phyloP scores from a whole-genome alignment of 2,329 filamentous ascomycete genomes.

The Fusarium chlamydosporum region DNA sequence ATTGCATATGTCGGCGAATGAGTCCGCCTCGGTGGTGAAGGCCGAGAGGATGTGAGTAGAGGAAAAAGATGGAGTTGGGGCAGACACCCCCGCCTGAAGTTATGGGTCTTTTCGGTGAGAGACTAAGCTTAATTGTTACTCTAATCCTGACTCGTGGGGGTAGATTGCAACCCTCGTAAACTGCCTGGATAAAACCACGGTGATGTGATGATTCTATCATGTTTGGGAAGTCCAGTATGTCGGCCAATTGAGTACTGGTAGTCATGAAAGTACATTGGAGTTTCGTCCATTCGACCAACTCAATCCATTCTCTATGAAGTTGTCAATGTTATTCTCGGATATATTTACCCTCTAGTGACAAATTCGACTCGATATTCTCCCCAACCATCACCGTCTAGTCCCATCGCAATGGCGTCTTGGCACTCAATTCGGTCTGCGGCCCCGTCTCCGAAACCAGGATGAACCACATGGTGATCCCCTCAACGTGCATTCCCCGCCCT shows the following conservation, averaged over 20 bases:
- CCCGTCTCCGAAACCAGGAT: slow-evolving; percentile 36
- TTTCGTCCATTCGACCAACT: not conserved
- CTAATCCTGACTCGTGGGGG: slow-evolving; percentile 37
- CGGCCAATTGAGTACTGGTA: not conserved
- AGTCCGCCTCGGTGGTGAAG: slow-evolving; percentile 38
- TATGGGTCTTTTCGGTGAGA: slow-evolving; percentile 17
- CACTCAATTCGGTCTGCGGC: slow-evolving; percentile 31
- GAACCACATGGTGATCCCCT: slow-evolving; percentile 32
- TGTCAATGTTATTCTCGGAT: not conserved
- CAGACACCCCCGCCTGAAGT: slow-evolving; percentile 35
- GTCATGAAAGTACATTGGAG: not conserved
- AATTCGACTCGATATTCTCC: not conserved
- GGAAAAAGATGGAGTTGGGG: slow-evolving; percentile 6
- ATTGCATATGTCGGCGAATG: slow-evolving; percentile 21
- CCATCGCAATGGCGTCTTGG: slow-evolving; percentile 28
- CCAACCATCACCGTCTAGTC: slow-evolving; percentile 7
- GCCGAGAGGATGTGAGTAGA: slow-evolving; percentile 24
- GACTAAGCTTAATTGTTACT: slow-evolving; percentile 35
- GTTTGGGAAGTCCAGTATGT: not conserved
- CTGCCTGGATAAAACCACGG: not conserved
- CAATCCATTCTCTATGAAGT: too few species aligned
- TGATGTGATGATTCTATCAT: not conserved
- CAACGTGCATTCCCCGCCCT: slow-evolving; percentile 23
- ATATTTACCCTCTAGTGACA: not conserved
- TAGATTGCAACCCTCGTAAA: not conserved